phyloP scores from a whole-genome alignment of 2,329 filamentous ascomycete species.

The Colletotrichum shisoi region DNA sequence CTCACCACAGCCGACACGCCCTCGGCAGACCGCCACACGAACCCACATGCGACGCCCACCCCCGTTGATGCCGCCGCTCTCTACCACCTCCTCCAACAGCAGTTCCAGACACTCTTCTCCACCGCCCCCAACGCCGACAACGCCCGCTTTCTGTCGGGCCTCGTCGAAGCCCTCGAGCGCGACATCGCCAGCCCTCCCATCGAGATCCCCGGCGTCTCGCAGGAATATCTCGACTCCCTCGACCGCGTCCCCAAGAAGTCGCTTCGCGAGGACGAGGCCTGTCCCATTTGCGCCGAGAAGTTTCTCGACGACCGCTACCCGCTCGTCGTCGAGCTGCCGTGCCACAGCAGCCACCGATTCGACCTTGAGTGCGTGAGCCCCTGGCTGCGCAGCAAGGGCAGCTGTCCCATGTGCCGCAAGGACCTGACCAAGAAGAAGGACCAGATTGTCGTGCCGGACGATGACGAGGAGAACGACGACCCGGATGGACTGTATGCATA shows the following conservation, averaged over 20 bases:
- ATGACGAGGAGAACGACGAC: conserved; percentile 62
- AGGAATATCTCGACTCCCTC: conserved; percentile 66
- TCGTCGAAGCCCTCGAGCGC: conserved; percentile 58
- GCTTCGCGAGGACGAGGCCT: conserved; percentile 61
- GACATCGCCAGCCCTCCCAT: conserved; percentile 63
- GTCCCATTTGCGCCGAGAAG: conserved; percentile 69
- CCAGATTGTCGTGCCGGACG: conserved; percentile 55
- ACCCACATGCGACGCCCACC: conserved; percentile 66
- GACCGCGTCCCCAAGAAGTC: conserved; percentile 64
- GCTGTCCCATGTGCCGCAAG: conserved; percentile 69
- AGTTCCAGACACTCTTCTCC: conserved; percentile 60
- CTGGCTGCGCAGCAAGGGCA: conserved; percentile 71
- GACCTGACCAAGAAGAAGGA: conserved; percentile 66
- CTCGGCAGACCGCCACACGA: conserved; percentile 51
- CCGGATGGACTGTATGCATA: conserved; percentile 58
- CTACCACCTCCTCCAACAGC: conserved; percentile 67
- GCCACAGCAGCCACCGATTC: conserved; percentile 65
- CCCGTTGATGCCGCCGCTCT: conserved; percentile 66
- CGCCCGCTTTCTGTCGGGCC: conserved; percentile 58
- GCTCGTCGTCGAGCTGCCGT: conserved; percentile 71
- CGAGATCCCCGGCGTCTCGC: conserved; percentile 62
- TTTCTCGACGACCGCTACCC: conserved; percentile 69
- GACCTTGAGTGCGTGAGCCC: conserved; percentile 74
- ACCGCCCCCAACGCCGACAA: conserved; percentile 60
- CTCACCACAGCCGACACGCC: conserved; percentile 51